These are phyloP conservation scores for Canavalia gladiata DNA, from an alignment of 306 rosid genomes.

Conservation along the genomic window DNA sequence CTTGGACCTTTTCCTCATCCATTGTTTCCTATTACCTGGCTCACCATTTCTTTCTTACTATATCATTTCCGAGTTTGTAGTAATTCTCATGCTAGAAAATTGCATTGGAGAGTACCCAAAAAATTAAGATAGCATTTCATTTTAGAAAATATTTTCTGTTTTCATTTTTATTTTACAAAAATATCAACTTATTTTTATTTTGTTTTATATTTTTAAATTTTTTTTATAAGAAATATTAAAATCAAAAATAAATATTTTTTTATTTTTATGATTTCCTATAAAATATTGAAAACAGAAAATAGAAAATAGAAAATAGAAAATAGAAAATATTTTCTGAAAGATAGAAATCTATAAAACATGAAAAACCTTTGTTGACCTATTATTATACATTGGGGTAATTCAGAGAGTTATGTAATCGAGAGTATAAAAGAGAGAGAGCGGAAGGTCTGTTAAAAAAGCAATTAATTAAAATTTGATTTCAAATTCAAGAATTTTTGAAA, in stretches of 20 bases:
- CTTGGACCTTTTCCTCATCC: slow-evolving; percentile 8
- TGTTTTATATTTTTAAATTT: too few relatives aligned
- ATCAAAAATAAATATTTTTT: too few relatives aligned
- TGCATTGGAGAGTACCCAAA: not conserved
- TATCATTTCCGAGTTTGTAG: not conserved
- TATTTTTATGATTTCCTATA: too few relatives aligned
- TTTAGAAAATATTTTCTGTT: too few relatives aligned
- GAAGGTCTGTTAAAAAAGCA: not conserved
- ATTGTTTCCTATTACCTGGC: not conserved
- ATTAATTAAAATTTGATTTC: slow-evolving; percentile 11
- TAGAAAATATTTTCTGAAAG: too few relatives aligned
- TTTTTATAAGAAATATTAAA: too few relatives aligned
- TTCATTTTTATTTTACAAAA: too few relatives aligned
- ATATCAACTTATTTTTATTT: too few relatives aligned
- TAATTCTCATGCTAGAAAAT: not conserved
- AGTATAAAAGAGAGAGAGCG: not conserved
- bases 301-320: too few relatives aligned
- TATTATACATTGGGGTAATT: slow-evolving; percentile 3
- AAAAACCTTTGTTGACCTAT: not conserved
- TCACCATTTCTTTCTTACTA: not conserved
- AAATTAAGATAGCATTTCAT: too few relatives aligned
- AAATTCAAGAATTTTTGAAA: slow-evolving; percentile 7
- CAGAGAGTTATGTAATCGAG: not conserved
- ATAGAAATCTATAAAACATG: not conserved
- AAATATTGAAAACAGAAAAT: too few relatives aligned